Base-by-base conservation (phyloP, 208 protist genomes). In the Leishmania major region DNA sequence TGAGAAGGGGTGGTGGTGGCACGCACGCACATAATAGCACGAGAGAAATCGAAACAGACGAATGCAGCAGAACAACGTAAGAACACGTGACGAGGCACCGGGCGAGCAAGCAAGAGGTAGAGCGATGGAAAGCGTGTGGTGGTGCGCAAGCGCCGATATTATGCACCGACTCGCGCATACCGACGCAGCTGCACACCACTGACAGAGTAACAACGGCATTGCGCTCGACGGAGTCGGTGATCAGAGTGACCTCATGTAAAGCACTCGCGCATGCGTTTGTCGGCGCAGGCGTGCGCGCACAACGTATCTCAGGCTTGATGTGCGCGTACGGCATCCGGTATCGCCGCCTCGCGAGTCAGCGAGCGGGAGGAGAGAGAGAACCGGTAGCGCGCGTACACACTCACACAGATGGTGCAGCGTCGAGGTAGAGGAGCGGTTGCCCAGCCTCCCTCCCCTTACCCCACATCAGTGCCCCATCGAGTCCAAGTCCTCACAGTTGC, bases 401-500 rank as follows among this genome's bases (percentile, higher is more conserved):
- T 13, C 45, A 47, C 45, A 1, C 45, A 47, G 45, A 47, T 47
- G 10, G 45, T 17, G 6, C 53, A 57, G 17, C 17, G 53, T 22
- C 53, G 17, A 22, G 25, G 53, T 57, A 6, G 53, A 57, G 53
- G 17, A 22, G 53, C 22, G 7, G 45, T 11, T 47, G 22, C 43
- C 11, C 37, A 37, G 1, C 66, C 66, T 47, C 19, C 35, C 37
- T 11, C 66, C 37, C 1, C 25, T 31, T 8, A 43, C 43, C 22
- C 5, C 6, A 10, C 70, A 78, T 76, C 69, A 76, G 1, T 77
- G 74, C 5, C 64, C 62, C 7, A 66, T 79, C n/a, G 78, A 84
- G 59, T 96, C 92, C 11, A 97, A 76, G 40, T 97, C 93, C 40
- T 97, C 94, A 71, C 94, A 97, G 47, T 91, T 92, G 37, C 91